Evolutionary conservation across 2,329 filamentous ascomycete species (phyloP), one percentile per base, ranked within the genome.

Genomic region (Beauveria scarabaeidicola): DNA sequence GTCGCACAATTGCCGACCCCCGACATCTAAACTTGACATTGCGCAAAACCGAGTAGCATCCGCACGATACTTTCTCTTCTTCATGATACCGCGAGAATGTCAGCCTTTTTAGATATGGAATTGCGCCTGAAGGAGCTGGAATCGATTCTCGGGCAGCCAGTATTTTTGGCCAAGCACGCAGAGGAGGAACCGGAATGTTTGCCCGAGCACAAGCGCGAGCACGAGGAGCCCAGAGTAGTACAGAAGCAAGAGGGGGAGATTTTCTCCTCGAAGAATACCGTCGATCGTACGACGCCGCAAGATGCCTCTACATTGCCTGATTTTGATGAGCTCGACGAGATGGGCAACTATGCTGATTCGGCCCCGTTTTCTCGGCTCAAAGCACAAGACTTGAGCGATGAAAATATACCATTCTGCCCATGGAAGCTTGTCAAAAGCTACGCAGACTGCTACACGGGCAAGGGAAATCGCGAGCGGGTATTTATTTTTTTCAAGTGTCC

Each of bases 361-460:
- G n/a, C 13, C 3, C 41, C 50, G n/a, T 53, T 53, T 41, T 11
- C 41, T 21, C 17, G 9, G 40, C 40, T 59, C 27, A 47, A 53
- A n/a, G 17, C 50, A 17, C 57, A 59, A 11, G 52, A 60, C 15
- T 25, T 60, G 15, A 56, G 46, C 13, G 52, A 56, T 15, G 54
- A 67, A 11, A 54, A 66, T 0, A 68, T 72, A 17, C 52, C 58
- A 1, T 81, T 86, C 63, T 77, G 76, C 43, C 74, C 81, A 0
- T 84, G 80, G 76, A 73, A 74, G 25, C 72, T 83, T 0, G 72
- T 90, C 25, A 70, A 74, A 27, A 77, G 75, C 21, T 91, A 87
- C 65, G 82, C 84, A 0, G 78, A 81, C 63, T 77, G 73, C 58
- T 89, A 81, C 68, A 80, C 86, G 47, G 79, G 80, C 59, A 78